These are phyloP conservation scores for Chaetomiaceae sp. DNA, from an alignment of 2,329 filamentous ascomycete genomes.

Conservation along the genomic window DNA sequence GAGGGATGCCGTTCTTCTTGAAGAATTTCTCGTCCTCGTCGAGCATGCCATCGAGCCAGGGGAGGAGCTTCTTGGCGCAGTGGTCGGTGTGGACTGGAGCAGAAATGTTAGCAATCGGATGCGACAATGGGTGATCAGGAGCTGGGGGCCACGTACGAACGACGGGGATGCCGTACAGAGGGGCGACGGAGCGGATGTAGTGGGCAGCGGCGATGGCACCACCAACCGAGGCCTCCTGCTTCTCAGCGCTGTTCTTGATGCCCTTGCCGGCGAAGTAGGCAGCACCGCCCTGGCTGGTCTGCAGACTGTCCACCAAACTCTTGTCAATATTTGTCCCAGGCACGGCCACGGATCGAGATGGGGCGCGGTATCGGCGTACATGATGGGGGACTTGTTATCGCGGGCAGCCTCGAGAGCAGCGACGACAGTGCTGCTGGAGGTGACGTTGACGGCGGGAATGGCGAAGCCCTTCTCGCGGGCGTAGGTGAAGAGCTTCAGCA, in stretches of 20 bases:
- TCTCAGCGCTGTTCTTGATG: constrained; percentile 63
- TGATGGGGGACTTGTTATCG: constrained; percentile 73
- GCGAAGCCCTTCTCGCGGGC: constrained; percentile 83
- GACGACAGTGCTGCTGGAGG: constrained; percentile 74
- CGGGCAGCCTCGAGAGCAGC: constrained; percentile 90
- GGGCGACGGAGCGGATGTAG: constrained; percentile 86
- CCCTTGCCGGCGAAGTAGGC: constrained; percentile 93
- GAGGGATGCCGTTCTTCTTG: constrained; percentile 86
- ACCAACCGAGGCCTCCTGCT: constrained; percentile 84
- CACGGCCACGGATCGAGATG: not conserved
- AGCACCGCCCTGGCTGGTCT: constrained; percentile 88
- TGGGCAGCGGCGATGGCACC: constrained; percentile 86
- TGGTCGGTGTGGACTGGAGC: constrained; percentile 82
- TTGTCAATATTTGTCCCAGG: constrained; percentile 3
- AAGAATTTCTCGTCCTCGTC: constrained; percentile 93
- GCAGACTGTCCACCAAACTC: constrained; percentile 62
- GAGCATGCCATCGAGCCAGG: constrained; percentile 94
- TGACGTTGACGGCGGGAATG: constrained; percentile 90
- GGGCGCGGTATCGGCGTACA: constrained; percentile 29
- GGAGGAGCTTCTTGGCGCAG: constrained; percentile 98
- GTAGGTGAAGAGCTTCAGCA: constrained; percentile 70
- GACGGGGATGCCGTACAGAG: constrained; percentile 83
- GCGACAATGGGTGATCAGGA: too few species aligned
- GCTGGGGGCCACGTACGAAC: constrained; percentile 43
- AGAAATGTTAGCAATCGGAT: not conserved